phyloP scores from a whole-genome alignment of 169 alveolate species.

The Plasmodium gonderi region DNA sequence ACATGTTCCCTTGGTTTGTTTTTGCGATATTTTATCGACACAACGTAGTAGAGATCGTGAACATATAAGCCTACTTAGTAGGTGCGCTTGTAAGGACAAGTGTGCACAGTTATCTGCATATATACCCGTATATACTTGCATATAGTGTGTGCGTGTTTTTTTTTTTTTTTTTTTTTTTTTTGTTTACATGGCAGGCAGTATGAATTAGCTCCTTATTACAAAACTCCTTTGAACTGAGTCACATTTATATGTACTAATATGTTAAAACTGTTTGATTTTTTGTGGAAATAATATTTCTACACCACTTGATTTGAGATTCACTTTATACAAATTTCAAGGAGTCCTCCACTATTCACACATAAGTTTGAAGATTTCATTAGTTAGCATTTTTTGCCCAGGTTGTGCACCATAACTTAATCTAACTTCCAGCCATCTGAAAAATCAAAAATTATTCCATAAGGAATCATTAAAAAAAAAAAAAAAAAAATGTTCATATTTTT shows the following conservation, averaged over 20 bases:
- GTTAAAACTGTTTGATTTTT: neutral
- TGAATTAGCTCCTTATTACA: neutral
- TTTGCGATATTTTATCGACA: constrained; percentile 83
- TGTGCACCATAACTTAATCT: no score
- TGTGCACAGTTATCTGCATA: neutral
- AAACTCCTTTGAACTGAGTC: neutral
- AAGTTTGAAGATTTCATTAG: neutral
- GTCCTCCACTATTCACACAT: neutral
- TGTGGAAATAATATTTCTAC: neutral
- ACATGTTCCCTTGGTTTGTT: constrained; percentile 88
- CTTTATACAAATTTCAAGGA: neutral
- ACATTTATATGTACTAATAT: neutral
- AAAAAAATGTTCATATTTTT: neutral
- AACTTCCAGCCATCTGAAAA: no score
- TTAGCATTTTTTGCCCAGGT: neutral
- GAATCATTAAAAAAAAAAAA: neutral
- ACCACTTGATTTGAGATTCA: neutral
- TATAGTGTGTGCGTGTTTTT: neutral
- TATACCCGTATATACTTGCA: neutral
- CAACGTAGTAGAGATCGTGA: neutral
- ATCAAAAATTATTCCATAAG: neutral
- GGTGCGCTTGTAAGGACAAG: neutral
- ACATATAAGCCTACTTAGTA: neutral
- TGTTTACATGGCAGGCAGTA: neutral
- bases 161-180: constrained; percentile 4